phyloP scores from a whole-genome alignment of 257 asterid genomes.

The Capsicum rhomboideum region DNA sequence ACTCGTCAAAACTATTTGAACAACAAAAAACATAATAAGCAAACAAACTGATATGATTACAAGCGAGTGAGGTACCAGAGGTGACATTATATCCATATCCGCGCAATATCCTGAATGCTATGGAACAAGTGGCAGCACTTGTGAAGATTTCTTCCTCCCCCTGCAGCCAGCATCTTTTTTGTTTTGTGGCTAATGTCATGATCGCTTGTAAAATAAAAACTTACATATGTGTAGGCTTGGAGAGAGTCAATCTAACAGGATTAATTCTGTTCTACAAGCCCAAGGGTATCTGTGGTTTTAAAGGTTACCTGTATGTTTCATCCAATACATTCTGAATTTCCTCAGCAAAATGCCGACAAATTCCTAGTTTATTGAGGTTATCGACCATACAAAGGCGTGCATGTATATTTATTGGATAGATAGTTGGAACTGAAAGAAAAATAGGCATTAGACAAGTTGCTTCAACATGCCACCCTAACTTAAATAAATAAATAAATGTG shows the following conservation, averaged over 20 bases:
- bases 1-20: background rate
- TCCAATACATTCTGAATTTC: conserved; percentile 57
- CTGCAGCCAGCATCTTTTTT: conserved; percentile 71
- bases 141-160: conserved; percentile 73
- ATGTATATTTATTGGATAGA: conserved; percentile 50
- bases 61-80: conserved; percentile 43
- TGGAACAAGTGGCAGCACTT: conserved; percentile 68
- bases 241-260: background rate
- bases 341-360: conserved; percentile 43
- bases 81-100: conserved; percentile 59
- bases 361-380: conserved; percentile 66
- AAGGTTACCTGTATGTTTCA: conserved; percentile 60
- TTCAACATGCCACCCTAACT: background rate
- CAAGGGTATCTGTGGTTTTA: background rate
- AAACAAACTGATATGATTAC: background rate
- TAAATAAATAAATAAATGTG: background rate
- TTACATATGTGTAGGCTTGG: background rate
- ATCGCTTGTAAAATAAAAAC: background rate
- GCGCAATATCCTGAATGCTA: conserved; percentile 69
- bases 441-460: background rate
- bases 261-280: background rate
- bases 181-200: conserved; percentile 24
- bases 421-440: conserved; percentile 57
- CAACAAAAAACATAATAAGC: background rate
- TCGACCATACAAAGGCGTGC: conserved; percentile 50